Conservation (phyloP, 2,329 filamentous ascomycete genomes). For the Didymella glomerata region DNA sequence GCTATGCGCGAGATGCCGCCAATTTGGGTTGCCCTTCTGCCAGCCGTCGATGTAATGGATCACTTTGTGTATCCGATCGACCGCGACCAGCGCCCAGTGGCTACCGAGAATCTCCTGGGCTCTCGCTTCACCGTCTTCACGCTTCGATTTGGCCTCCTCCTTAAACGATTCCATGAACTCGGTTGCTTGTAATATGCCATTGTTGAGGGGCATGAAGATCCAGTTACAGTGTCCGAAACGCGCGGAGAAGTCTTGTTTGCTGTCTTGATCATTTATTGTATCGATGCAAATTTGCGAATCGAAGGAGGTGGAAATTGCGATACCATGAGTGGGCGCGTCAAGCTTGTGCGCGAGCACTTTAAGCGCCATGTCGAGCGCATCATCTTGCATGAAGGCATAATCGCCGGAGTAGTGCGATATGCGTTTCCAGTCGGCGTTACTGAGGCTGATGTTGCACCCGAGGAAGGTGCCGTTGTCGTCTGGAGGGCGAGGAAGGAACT, state of each 20-base stretch:
- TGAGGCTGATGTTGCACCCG: constrained; percentile 13
- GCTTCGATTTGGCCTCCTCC: neutral
- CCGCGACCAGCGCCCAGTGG: neutral
- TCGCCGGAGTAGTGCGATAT: constrained; percentile 8
- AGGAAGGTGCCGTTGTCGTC: neutral
- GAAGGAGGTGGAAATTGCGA: constrained; percentile 31
- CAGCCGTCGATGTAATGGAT: neutral
- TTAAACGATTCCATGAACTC: no score
- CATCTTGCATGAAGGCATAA: constrained; percentile 30
- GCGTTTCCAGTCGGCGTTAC: constrained; percentile 23
- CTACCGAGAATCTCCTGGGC: neutral
- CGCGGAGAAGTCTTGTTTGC: constrained; percentile 22
- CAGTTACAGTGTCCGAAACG: constrained; percentile 11
- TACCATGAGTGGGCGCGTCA: constrained; percentile 16
- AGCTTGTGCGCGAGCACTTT: constrained; percentile 20
- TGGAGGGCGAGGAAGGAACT: neutral
- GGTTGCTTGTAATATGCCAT: constrained; percentile 20
- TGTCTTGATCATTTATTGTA: neutral
- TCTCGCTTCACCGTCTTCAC: neutral
- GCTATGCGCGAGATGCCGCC: neutral
- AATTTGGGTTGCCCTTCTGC: no score
- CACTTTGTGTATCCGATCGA: neutral
- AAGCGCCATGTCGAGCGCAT: constrained; percentile 32
- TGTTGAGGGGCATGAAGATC: constrained; percentile 40
- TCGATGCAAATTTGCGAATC: constrained; percentile 19